Evolutionary conservation across 1,284 basidiomycete genomes (phyloP), one percentile per base, ranked within the genome.

Genomic region (Marasmius oreades): DNA sequence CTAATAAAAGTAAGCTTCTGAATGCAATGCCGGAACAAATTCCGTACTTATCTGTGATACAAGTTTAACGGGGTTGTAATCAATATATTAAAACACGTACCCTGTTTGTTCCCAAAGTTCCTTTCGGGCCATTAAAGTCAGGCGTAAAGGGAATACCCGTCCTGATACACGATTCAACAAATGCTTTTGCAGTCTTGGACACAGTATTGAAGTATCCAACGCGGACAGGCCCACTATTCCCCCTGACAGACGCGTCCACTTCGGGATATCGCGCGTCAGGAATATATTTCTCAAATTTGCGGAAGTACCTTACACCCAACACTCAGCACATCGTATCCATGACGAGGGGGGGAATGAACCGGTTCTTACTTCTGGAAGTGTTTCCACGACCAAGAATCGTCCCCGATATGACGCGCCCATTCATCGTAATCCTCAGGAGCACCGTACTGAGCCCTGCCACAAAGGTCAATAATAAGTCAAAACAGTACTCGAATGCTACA

Each of bases 341-440:
- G 10, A 14, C 6, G 16, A 18, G 12, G 34, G 51, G 10, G 24
- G 22, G 24, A 16, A 12, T 26, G 28, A 12, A 3, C 58, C n/a
- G n/a, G n/a, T n/a, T n/a, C 71, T 48, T 63, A 81, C 82, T 68
- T 64, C 54, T 72, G 68, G 56, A 89, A 73, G 48, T 81, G 76
- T 45, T 77, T 69, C 78, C 82, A 88, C 16, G 80, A 71, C 86
- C 87, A 90, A 12, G 77, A 74, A 10, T 80, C 79, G 56, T 85
- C 81, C n/a, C 76, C 77, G 18, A 73, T 73, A 31, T 81, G 73
- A n/a, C 69, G 61, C 0, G 79, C 84, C 80, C 85, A 88, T 65
- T 88, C 79, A 61, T 88, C 84, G 59, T 81, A 89, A 63, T 90
- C 88, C 0, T 79, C 79, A 1, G 87, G 85, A 5, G 83, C 77